Evolutionary conservation across 352 stramenopile species (phyloP).

Genomic region (Pythium phragmiticola): DNA sequence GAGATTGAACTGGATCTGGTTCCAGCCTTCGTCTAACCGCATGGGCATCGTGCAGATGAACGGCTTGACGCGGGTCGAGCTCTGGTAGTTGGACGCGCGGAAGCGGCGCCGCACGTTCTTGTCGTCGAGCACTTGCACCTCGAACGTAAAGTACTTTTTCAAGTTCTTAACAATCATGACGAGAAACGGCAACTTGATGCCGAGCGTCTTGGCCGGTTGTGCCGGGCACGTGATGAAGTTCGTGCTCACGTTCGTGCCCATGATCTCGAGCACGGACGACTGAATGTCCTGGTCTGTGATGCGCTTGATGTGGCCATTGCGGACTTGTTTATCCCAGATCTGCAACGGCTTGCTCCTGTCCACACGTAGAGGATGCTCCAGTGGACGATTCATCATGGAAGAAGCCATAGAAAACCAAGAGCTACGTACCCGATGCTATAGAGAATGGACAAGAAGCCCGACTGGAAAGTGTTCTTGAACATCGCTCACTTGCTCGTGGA

Average conservation of each 20-base stretch:
- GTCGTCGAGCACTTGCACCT: constrained; percentile 97
- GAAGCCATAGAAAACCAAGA: constrained; percentile 4
- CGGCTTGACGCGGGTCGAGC: constrained; percentile 95
- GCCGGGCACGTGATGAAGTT: constrained; percentile 97
- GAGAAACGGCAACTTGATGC: constrained; percentile 97
- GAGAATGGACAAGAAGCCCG: constrained; percentile 96
- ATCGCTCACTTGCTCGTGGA: constrained; percentile 42
- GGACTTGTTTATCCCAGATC: constrained; percentile 98
- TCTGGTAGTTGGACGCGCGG: constrained; percentile 97
- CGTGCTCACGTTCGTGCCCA: constrained; percentile 98
- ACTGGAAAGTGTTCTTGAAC: constrained; percentile 99
- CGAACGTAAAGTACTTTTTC: constrained; percentile 99
- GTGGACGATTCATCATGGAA: background rate
- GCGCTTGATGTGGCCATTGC: constrained; percentile 98
- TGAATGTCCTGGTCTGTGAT: constrained; percentile 98
- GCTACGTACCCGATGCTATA: constrained; percentile 92
- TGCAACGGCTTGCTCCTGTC: constrained; percentile 95
- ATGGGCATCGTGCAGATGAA: constrained; percentile 99
- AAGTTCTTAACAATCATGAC: constrained; percentile 99
- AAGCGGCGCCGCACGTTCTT: constrained; percentile 97
- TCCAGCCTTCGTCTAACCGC: constrained; percentile 97
- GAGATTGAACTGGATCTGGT: constrained; percentile 99
- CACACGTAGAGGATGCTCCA: background rate
- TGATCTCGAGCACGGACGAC: constrained; percentile 97
- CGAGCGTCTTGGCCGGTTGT: constrained; percentile 93